phyloP scores from a whole-genome alignment of 106 monocot genomes.

The Dioscorea alata region DNA sequence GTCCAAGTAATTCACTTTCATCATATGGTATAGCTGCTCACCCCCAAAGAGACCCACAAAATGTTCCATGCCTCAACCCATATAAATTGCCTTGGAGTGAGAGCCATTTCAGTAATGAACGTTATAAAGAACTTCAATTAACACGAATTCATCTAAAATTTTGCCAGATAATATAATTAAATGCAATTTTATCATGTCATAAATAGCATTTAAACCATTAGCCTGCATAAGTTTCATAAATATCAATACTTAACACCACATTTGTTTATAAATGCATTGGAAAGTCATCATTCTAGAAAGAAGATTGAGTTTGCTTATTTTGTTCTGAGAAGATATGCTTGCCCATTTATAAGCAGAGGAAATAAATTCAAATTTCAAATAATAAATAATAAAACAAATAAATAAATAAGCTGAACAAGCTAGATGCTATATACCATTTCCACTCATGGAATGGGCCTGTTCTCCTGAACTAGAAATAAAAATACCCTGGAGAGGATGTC shows the following conservation, averaged over 20 bases:
- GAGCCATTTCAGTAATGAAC: no score
- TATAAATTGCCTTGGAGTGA: no score
- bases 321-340: not conserved
- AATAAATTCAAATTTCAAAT: not conserved
- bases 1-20: not conserved
- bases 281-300: not conserved
- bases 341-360: not conserved
- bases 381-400: not conserved
- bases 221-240: no score
- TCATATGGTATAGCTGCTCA: not conserved
- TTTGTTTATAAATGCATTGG: no score
- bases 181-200: no score
- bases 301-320: not conserved
- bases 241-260: no score
- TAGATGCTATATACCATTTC: slow-evolving; percentile 55
- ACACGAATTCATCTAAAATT: no score
- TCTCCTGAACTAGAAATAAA: slow-evolving; percentile 85
- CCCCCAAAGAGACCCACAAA: not conserved
- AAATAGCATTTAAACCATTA: no score
- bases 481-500: slow-evolving; percentile 46
- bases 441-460: slow-evolving; percentile 63
- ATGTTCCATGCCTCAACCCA: no score
- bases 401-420: not conserved
- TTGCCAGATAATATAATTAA: no score
- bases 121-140: no score